Conservation (phyloP, 2,329 filamentous ascomycete genomes). For the Hirsutella minnesotensis region DNA sequence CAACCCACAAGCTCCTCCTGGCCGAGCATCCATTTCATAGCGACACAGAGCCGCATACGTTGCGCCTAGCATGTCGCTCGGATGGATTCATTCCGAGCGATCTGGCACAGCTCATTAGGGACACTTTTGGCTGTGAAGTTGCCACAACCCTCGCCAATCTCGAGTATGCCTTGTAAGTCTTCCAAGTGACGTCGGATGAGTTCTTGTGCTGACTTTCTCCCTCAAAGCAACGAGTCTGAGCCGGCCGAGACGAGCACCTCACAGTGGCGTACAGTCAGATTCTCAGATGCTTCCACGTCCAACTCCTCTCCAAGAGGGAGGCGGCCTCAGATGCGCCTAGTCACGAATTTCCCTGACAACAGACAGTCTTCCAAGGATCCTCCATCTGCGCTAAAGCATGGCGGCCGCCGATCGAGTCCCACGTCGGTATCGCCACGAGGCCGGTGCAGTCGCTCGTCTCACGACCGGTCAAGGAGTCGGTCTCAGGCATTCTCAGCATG, state of each 20-base stretch:
- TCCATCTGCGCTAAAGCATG: not conserved
- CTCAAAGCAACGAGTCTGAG: not conserved
- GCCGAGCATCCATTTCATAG: not conserved
- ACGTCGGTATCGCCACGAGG: not conserved
- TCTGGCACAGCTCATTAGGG: slow-evolving; percentile 1
- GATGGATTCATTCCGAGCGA: slow-evolving; percentile 1
- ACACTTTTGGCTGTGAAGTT: slow-evolving; percentile 2
- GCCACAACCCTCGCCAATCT: not conserved
- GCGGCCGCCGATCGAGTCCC: not conserved
- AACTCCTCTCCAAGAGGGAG: not conserved
- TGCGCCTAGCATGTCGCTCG: not conserved
- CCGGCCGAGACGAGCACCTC: not conserved
- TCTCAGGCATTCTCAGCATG: not conserved
- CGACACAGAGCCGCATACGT: not conserved
- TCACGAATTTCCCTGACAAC: not conserved
- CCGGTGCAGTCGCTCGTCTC: not conserved
- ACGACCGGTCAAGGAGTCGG: not conserved
- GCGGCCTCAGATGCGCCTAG: not conserved
- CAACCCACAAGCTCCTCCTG: not conserved
- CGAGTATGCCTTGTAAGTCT: not conserved
- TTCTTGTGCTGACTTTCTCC: not conserved
- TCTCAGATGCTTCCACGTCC: not conserved
- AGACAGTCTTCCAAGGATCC: not conserved
- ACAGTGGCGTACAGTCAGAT: not conserved
- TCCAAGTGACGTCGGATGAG: too few relatives aligned